Percentiles rank a stretch among this genome's conserved stretches.
These are phyloP conservation scores for Nicotiana tomentosiformis DNA, from an alignment of 257 asterid species.

Conservation along the genomic window DNA sequence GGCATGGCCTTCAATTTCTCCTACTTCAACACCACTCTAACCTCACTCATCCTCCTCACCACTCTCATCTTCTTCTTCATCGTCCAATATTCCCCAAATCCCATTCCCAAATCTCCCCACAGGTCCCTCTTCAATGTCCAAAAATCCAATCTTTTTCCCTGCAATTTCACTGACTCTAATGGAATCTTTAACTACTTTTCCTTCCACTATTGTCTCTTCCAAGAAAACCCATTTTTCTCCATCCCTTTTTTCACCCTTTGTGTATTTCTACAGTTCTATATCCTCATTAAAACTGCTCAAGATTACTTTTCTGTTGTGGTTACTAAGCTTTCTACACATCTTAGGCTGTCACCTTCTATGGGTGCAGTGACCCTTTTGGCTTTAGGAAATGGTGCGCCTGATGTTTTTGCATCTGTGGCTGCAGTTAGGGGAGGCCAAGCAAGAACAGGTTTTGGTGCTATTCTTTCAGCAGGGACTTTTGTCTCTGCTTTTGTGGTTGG, in stretches of 20 bases:
- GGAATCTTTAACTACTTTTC: slow-evolving; percentile 65
- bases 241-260: slow-evolving; percentile 51
- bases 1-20: slow-evolving; percentile 73
- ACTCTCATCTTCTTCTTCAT: slow-evolving; percentile 46
- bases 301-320: slow-evolving; percentile 83
- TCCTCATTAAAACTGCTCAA: slow-evolving; percentile 87
- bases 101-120: slow-evolving; percentile 16
- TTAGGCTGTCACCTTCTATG: slow-evolving; percentile 81
- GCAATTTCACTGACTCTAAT: slow-evolving; percentile 33
- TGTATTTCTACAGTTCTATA: slow-evolving; percentile 70
- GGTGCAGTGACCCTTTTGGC: slow-evolving; percentile 96
- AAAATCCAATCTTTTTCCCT: slow-evolving; percentile 12
- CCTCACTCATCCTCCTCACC: slow-evolving; percentile 36
- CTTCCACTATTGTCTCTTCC: slow-evolving; percentile 54
- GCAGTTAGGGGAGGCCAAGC: slow-evolving; percentile 86
- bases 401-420: slow-evolving; percentile 92
- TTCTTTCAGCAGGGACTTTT: slow-evolving; percentile 93
- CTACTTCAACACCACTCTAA: slow-evolving; percentile 30
- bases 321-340: slow-evolving; percentile 61
- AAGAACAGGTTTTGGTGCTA: slow-evolving; percentile 90
- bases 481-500: slow-evolving; percentile 95
- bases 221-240: slow-evolving; percentile 41
- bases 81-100: slow-evolving; percentile 17
- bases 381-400: slow-evolving; percentile 96
- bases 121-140: slow-evolving; percentile 26